Evolutionary conservation across 257 asterid genomes (phyloP).

Genomic region (Solanum ossicruentum): DNA sequence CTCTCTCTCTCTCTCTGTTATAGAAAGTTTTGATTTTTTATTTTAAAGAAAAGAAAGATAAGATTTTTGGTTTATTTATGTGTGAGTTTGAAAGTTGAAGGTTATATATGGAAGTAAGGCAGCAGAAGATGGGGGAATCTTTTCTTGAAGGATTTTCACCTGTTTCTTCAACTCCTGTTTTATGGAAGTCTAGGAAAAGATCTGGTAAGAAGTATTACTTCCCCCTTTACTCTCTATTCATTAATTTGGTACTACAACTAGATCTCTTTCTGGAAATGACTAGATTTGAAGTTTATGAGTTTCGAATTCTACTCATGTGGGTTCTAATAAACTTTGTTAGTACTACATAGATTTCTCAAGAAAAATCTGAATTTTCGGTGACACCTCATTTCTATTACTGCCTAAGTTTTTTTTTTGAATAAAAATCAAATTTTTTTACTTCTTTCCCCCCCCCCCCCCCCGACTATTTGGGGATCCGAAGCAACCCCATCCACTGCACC

Average conservation of each 20-base stretch:
- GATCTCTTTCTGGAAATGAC: neutral
- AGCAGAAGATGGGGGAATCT: conserved; percentile 17
- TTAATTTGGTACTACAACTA: neutral
- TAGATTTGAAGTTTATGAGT: neutral
- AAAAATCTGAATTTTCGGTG: neutral
- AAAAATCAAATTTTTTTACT: too few species aligned
- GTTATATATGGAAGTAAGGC: conserved; percentile 34
- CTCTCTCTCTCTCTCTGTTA: neutral
- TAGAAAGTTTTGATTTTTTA: neutral
- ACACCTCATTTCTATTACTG: neutral
- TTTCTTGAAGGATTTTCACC: conserved; percentile 57
- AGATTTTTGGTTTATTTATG: neutral
- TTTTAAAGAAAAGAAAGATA: neutral
- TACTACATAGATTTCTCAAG: too few species aligned
- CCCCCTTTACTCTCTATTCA: too few species aligned
- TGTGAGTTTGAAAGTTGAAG: neutral
- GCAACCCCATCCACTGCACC: too few species aligned
- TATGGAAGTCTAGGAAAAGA: conserved; percentile 85
- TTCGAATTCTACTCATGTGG: neutral
- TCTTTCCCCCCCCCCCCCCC: too few species aligned
- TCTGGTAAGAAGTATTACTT: conserved; percentile 10
- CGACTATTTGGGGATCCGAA: too few species aligned
- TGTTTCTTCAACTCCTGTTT: conserved; percentile 58
- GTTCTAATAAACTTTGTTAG: neutral
- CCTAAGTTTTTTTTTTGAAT: neutral